Base-by-base conservation (phyloP, 768 basidiomycete species). In the Mrakia gelida region DNA sequence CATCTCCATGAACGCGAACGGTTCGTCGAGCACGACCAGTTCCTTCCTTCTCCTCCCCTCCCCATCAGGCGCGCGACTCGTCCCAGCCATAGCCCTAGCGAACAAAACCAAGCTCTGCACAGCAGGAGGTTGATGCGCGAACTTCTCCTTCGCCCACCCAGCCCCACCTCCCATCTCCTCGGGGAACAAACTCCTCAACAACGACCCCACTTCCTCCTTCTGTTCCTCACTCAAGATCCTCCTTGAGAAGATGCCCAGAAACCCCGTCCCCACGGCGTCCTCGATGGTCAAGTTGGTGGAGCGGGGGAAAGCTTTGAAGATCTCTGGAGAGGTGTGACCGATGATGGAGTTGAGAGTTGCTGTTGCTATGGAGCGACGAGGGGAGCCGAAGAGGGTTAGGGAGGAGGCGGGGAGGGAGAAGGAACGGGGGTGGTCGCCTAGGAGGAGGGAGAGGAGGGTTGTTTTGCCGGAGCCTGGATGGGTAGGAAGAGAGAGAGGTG, bases 381-480 rank as follows among this genome's bases (percentile, higher is more conserved):
- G 90, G 41, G 86, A 86, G 63, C 87, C 86, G 80, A 93, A 91
- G 79, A 93, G 87, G 16, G 82, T 82, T 26, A 93, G 86, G 77
- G 87, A 80, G 82, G 93, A 9, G 5, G 82, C 54, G 4, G 85
- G 85, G 61, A 85, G 92, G 7, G 90, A 91, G 86, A 92, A 98
- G 0, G 96, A 98, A 79, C 94, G 93, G 0, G 96, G 96, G 84
- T 98, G 96, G 82, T 96, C 94, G 34, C 96, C 96, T 0, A 94
- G 94, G 56, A 99, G 85, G 43, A 98, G 84, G 26, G 95, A 90
- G 30, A 98, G 87, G 9, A 98, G 90, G 0, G 96, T 98, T 0
- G 95, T 95, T 86, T 98, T 99, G 23, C 96, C 96, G 0, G 93
- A 94, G 65, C 96, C 92, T 93, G 5, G 2, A 34, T n/a, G n/a